phyloP scores from a whole-genome alignment of 768 basidiomycete genomes.

The Gelatoporia subvermispora region DNA sequence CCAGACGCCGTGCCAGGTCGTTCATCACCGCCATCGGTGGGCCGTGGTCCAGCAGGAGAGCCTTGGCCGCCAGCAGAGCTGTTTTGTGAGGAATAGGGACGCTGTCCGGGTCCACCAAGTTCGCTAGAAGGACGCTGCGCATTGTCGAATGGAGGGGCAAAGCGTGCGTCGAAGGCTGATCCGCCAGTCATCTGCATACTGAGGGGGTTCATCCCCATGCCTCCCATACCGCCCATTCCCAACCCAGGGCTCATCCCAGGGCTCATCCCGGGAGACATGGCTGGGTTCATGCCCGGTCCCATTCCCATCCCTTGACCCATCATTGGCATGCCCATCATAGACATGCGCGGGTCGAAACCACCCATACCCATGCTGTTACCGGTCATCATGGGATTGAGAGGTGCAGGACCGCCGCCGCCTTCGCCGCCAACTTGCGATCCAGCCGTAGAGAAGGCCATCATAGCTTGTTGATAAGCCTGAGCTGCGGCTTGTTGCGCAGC shows the following conservation, averaged over 20 bases:
- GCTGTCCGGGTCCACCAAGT: conserved; percentile 2
- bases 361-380: conserved; percentile 40
- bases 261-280: conserved; percentile 23
- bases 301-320: conserved; percentile 50
- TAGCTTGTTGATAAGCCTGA: conserved; percentile 86
- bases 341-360: conserved; percentile 70
- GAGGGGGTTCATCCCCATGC: conserved; percentile 19
- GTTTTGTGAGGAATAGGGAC: conserved; percentile 14
- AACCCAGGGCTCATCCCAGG: conserved; percentile 12
- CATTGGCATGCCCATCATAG: conserved; percentile 76
- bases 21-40: conserved; percentile 8
- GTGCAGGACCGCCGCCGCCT: conserved; percentile 36
- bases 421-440: conserved; percentile 69
- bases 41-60: conserved; percentile 15
- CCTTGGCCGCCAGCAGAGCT: conserved; percentile 17
- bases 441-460: conserved; percentile 75
- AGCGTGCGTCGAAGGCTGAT: conserved; percentile 54
- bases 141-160: conserved; percentile 32
- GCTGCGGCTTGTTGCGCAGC: conserved; percentile 81
- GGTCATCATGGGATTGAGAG: conserved; percentile 54
- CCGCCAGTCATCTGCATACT: conserved; percentile 62
- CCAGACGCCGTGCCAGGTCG: conserved; percentile 3
- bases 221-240: conserved; percentile 13
- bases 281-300: conserved; percentile 47
- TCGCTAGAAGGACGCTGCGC: conserved; percentile 7